Evolutionary conservation across 139 green algal genomes (phyloP).

Genomic region (Chlamydomonas asymmetrica): DNA sequence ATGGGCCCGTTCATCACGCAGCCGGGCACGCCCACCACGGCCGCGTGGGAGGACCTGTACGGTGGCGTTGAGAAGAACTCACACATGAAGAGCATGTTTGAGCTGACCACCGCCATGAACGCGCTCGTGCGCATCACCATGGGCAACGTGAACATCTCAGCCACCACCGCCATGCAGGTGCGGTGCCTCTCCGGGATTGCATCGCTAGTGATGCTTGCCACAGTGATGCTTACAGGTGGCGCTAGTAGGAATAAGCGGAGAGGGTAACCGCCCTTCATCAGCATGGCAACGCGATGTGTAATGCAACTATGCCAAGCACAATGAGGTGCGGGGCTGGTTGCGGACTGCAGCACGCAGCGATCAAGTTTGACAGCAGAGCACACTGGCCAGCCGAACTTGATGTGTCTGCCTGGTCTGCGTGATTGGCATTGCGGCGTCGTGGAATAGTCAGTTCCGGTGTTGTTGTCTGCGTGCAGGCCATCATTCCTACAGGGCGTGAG

Average conservation of each 20-base stretch:
- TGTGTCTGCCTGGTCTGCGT: no score
- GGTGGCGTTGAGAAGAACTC: slow-evolving; percentile 47
- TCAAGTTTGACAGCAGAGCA: no score
- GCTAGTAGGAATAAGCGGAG: neutral
- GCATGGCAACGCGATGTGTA: no score
- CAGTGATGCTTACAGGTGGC: neutral
- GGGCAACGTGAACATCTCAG: slow-evolving; percentile 65
- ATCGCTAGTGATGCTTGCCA: neutral
- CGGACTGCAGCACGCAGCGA: no score
- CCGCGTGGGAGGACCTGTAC: slow-evolving; percentile 46
- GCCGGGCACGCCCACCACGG: slow-evolving; percentile 52
- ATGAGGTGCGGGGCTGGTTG: no score
- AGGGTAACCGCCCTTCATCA: no score
- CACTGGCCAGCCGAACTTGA: no score
- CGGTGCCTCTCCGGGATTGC: neutral
- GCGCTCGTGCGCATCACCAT: slow-evolving; percentile 60
- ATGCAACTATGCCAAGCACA: no score
- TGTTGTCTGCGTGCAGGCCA: slow-evolving; percentile 50
- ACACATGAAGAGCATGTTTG: slow-evolving; percentile 68
- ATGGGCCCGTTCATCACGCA: slow-evolving; percentile 59
- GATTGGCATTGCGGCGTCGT: no score
- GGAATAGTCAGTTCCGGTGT: no score
- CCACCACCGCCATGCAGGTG: slow-evolving; percentile 65
- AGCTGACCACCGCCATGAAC: slow-evolving; percentile 69
- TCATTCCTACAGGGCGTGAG: slow-evolving; percentile 66